Evolutionary conservation across 2,329 filamentous ascomycete genomes (phyloP), one percentile per base, ranked within the genome.

Genomic region (Trichophyton rubrum): DNA sequence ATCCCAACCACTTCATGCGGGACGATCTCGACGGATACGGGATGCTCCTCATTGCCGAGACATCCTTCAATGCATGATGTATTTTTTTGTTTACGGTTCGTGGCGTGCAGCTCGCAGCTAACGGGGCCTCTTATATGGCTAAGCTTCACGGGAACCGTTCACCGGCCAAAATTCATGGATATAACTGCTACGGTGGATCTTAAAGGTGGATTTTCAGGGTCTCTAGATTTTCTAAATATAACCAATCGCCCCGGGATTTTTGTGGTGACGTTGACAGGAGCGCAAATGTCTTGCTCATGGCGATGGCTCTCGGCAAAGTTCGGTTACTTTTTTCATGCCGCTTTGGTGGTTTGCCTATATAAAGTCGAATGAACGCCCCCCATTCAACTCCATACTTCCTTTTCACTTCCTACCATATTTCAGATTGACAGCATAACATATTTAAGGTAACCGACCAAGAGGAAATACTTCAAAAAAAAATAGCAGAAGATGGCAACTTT

Each of bases 401-500:
- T 43, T 15, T 43, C 15, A 43, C 11, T n/a, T 15, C n/a, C 40
- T 15, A 17, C 43, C 20, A 45, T 47, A 47, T 47, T 22, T 8
- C n/a, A 47, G 20, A 45, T 47, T 47, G 43, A 47, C 9, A 47
- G 11, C 43, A 30, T 30, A 24, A 24, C 17, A 47, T 9, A 11
- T 13, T 38, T 9, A 38, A 13, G 11, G 9, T 38, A 20, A 30
- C 49, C n/a, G 24, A 30, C 6, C 49, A n/a, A 27, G 13, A 53
- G 11, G 17, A 7, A 33, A 30, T 6, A 2, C 2, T 53, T 24
- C 22, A 51, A 58, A n/a, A n/a, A n/a, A 27, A 58, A 41, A 43
- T 43, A n/a, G 49, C 17, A 33, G 7, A 30, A 3, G n/a, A 59
- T 59, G 58, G 58, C 58, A 24, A 55, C 58, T n/a, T 59, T 59